Conservation (phyloP, 192 early-diverging fungal genomes). For the Rhizophlyctis rosea region DNA sequence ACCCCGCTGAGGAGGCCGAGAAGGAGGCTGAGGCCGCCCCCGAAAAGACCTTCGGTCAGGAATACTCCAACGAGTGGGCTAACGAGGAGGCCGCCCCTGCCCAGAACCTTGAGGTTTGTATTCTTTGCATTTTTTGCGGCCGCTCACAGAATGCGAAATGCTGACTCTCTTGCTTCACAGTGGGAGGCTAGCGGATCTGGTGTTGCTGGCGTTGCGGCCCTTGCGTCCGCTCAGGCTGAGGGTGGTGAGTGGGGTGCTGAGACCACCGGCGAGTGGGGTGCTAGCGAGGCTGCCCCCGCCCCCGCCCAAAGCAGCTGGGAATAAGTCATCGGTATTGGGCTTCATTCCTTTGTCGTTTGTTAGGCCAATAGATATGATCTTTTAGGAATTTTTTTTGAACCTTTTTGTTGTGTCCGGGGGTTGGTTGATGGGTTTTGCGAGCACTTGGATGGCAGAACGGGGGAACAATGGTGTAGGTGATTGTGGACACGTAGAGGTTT, state of each 20-base stretch:
- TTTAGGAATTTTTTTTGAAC: not conserved
- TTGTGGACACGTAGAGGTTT: too few species aligned
- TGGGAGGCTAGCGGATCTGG: slow-evolving; percentile 29
- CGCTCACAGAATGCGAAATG: slow-evolving; percentile 8
- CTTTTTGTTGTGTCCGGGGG: slow-evolving; percentile 7
- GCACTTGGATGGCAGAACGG: too few species aligned
- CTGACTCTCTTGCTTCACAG: not conserved
- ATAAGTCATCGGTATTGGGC: too few species aligned
- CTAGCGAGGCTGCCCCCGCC: not conserved
- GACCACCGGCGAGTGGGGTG: slow-evolving; percentile 27
- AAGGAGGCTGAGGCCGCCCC: slow-evolving; percentile 66
- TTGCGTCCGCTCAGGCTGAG: slow-evolving; percentile 27
- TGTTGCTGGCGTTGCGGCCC: slow-evolving; percentile 34
- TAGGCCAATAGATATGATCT: not conserved
- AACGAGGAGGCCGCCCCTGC: slow-evolving; percentile 31
- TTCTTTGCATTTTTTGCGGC: not conserved
- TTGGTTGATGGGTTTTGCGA: not conserved
- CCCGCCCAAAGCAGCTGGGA: not conserved
- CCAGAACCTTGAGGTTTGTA: not conserved
- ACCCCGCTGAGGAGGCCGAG: slow-evolving; percentile 96
- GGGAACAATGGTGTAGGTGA: too few species aligned
- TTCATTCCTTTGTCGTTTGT: not conserved
- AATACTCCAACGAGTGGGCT: slow-evolving; percentile 15
- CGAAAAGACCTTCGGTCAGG: slow-evolving; percentile 29
- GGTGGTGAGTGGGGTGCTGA: slow-evolving; percentile 64